Evolutionary conservation across 129 eudicot genomes (phyloP), one percentile per base, ranked within the genome.

Genomic region (Flaveria trinervia): DNA sequence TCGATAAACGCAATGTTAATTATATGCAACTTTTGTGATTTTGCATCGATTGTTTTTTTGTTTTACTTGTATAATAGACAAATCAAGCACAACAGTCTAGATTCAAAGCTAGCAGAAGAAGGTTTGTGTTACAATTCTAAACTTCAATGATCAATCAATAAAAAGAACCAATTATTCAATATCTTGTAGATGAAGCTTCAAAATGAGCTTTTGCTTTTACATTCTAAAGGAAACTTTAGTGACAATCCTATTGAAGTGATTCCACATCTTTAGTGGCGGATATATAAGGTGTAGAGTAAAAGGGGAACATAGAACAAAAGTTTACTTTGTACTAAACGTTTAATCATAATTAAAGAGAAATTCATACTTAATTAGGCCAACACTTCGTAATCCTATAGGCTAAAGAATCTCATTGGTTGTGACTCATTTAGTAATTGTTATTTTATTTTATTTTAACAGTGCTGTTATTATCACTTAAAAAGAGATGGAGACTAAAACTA

Each of bases 261-360:
- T 77, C 56, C 59, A 77, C 18, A n/a, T 54, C 30, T 43, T 23
- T 43, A 41, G 74, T 54, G 81, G 33, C 59, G 44, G 54, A 44
- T 41, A 23, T 68, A 52, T 44, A 18, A 28, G 75, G 33, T 15
- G 54, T 14, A 25, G 25, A 43, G 68, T 22, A 39, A 41, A 56
- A 77, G 59, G 81, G 60, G 52, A 62, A 62, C 79, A 75, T 16
- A 45, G 71, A 64, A 74, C 57, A 74, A 74, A 75, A 75, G 64
- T 59, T 46, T 26, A 75, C 79, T 48, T 75, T 75, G 49, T 13
- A n/a, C 17, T 0, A 62, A 65, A 64, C 28, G 23, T 64, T 75
- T 39, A 17, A 75, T n/a, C 39, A 75, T 39, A 30, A 75, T 18
- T 64, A 30, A 75, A 61, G 61, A 62, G 33, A 61, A 75, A 4